Evolutionary conservation across 257 asterid species (phyloP), one percentile per base, ranked within the genome.

Genomic region (Hygrophila difformis): DNA sequence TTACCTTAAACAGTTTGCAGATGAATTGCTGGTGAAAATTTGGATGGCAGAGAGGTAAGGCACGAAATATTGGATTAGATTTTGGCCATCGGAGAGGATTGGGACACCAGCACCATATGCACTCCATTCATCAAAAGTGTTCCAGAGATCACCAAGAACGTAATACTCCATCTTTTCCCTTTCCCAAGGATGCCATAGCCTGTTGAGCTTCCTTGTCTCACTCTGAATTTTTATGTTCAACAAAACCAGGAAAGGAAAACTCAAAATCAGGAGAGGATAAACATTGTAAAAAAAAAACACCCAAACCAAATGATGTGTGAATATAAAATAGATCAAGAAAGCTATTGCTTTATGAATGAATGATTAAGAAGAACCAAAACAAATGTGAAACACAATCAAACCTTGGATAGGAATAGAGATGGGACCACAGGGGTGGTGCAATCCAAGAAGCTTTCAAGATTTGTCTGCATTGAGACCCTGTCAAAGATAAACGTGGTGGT

Each of bases 31-130:
- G 70, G 92, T 86, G 66, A 82, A 91, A 66, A 91, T 82, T 69
- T 86, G 98, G 56, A 91, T 78, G 4, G 98, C 98, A 21, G 98
- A 91, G 61, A 91, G 93, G 52, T 80, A 91, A 53, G 98, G 98
- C 6, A 80, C 94, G 60, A 82, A 86, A 62, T 85, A 91, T 55
- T 86, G 96, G 39, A 85, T 61, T 33, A 79, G 56, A 23, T 72
- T 70, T 59, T 80, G 88, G 48, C 79, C 93, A 53, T 73, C 83
- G 18, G 91, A 71, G 21, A 56, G 36, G 49, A 89, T 68, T 8
- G 96, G 93, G 51, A 85, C 93, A 8, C 98, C 96, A 39, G 79
- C 84, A 1, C 98, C 98, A 69, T 80, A 89, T 4, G 87, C 94
- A 78, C 98, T 89, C 79, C 86, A 82, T 79, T 89, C 94, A 65